phyloP scores from a whole-genome alignment of 2,329 filamentous ascomycete genomes.

The Pseudocercospora eumusae region DNA sequence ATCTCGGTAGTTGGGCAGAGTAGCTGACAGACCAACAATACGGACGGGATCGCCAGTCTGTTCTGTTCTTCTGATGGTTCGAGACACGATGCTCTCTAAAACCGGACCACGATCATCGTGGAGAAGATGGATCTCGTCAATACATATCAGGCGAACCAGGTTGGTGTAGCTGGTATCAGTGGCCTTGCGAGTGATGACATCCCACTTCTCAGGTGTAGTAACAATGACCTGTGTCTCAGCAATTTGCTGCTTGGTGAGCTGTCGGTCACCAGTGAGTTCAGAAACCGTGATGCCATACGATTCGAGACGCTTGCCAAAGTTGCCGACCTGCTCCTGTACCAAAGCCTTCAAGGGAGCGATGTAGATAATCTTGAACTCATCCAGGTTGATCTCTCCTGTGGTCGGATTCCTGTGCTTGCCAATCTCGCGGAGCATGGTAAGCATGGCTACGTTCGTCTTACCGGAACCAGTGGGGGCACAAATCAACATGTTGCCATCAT shows the following conservation, averaged over 20 bases:
- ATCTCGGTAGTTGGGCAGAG: constrained; percentile 92
- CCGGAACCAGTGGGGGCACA: constrained; percentile 96
- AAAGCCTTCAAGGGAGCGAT: constrained; percentile 94
- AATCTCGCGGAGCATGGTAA: constrained; percentile 92
- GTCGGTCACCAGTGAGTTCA: constrained; percentile 95
- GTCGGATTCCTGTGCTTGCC: constrained; percentile 88
- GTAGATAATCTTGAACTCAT: constrained; percentile 98
- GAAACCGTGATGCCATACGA: constrained; percentile 88
- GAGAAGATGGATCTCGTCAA: constrained; percentile 96
- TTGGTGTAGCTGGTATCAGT: constrained; percentile 97
- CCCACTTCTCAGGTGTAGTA: constrained; percentile 98
- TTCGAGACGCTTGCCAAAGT: constrained; percentile 88
- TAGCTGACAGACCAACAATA: constrained; percentile 89
- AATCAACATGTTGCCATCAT: constrained; percentile 96
- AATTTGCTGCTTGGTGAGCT: constrained; percentile 98
- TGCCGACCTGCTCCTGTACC: constrained; percentile 96
- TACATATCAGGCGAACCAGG: constrained; percentile 91
- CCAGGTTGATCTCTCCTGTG: constrained; percentile 91
- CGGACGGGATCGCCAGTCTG: constrained; percentile 92
- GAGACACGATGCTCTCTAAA: constrained; percentile 91
- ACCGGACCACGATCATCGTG: constrained; percentile 97
- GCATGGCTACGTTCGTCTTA: constrained; percentile 98
- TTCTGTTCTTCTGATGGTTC: constrained; percentile 89
- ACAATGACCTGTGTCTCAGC: constrained; percentile 97
- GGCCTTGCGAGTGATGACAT: constrained; percentile 96